Percentiles rank a stretch among this genome's conserved stretches.
Conservation (phyloP, 176 grass and related monocot genomes). For the Paspalum notatum region DNA sequence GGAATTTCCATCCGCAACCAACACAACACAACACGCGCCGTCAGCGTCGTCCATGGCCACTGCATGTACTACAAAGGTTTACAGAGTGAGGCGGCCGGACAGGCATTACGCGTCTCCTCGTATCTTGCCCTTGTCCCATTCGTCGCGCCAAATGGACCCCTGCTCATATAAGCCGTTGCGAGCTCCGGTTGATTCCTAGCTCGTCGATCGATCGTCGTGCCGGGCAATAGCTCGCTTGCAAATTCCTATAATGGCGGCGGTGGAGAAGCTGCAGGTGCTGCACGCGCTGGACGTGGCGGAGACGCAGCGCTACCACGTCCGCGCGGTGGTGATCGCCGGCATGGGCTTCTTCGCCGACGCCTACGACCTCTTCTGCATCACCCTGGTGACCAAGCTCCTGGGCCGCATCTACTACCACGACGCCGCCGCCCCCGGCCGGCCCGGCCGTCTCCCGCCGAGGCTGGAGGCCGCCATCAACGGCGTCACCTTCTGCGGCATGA, state of each 20-base stretch:
- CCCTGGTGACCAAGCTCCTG: slow-evolving; percentile 43
- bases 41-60: background rate
- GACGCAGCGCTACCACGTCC: slow-evolving; percentile 43
- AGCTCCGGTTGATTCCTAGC: background rate
- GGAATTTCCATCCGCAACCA: slow-evolving; percentile 3
- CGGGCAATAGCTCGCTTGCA: background rate
- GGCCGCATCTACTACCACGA: slow-evolving; percentile 48
- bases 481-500: slow-evolving; percentile 76
- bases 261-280: slow-evolving; percentile 37
- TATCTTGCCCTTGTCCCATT: background rate
- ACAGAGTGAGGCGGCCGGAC: background rate
- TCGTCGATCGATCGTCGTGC: background rate
- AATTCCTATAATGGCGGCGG: background rate
- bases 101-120: background rate
- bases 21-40: too few relatives aligned
- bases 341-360: slow-evolving; percentile 85
- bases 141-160: background rate
- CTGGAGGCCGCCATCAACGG: slow-evolving; percentile 58
- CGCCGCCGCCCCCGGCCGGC: background rate
- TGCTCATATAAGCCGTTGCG: slow-evolving; percentile 19
- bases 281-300: slow-evolving; percentile 40
- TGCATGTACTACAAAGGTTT: too few relatives aligned
- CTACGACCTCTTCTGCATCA: slow-evolving; percentile 73
- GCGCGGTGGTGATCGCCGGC: slow-evolving; percentile 45
- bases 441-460: slow-evolving; percentile 5